A percentile compares a stretch with the other conserved stretches of the same genome.
Evolutionary conservation across 208 protist genomes (phyloP).

Genomic region (Leishmania turanica): DNA sequence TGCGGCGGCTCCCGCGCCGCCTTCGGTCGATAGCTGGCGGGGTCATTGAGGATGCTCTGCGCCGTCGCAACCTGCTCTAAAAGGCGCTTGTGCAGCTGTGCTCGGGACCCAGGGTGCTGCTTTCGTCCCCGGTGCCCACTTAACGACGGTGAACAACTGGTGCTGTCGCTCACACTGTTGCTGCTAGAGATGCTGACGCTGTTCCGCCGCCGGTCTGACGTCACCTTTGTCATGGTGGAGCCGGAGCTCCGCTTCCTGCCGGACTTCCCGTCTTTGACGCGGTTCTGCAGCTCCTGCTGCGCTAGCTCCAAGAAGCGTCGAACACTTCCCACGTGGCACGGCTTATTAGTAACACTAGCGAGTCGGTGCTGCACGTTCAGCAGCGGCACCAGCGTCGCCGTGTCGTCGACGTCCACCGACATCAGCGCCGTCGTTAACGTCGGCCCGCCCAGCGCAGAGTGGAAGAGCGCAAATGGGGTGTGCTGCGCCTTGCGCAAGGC

Average conservation of each 20-base stretch:
- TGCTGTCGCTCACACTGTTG: slow-evolving; percentile 5
- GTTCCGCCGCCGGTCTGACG: neutral
- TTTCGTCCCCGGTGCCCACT: slow-evolving; percentile 9
- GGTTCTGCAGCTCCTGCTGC: slow-evolving; percentile 41
- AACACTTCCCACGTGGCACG: slow-evolving; percentile 47
- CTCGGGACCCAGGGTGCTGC: slow-evolving; percentile 5
- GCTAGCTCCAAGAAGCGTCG: slow-evolving; percentile 46
- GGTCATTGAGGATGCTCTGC: slow-evolving; percentile 24
- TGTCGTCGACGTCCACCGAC: slow-evolving; percentile 36
- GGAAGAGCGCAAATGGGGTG: slow-evolving; percentile 48
- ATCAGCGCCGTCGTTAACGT: slow-evolving; percentile 57
- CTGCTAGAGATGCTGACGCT: slow-evolving; percentile 7
- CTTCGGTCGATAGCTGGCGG: slow-evolving; percentile 18
- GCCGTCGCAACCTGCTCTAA: slow-evolving; percentile 25
- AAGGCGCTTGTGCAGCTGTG: slow-evolving; percentile 22
- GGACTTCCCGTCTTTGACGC: neutral
- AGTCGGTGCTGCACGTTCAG: slow-evolving; percentile 64
- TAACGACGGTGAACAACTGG: neutral
- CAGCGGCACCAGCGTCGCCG: slow-evolving; percentile 33
- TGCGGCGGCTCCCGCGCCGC: neutral
- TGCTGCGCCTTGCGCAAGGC: slow-evolving; percentile 39
- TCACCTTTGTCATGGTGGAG: neutral
- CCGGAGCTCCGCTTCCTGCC: neutral
- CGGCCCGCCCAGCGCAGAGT: slow-evolving; percentile 51
- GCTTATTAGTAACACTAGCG: slow-evolving; percentile 44